Evolutionary conservation across 176 grass and related monocot species (phyloP).

Genomic region (Oryza meyeriana): DNA sequence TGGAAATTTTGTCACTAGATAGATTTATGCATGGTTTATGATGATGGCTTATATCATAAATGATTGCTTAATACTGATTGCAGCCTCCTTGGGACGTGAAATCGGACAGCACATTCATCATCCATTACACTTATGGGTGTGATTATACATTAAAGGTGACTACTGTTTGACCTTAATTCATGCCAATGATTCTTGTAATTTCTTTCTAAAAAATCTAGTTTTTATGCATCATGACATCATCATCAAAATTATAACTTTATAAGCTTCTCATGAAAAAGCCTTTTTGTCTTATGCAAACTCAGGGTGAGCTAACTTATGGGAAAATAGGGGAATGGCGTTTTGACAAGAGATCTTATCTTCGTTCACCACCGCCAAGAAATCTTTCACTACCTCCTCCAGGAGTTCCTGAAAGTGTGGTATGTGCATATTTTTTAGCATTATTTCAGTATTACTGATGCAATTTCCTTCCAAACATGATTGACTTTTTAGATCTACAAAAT

Average conservation of each 20-base stretch:
- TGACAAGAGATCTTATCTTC: constrained; percentile 94
- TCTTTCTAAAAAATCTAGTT: constrained; percentile 29
- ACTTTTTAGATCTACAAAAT: neutral
- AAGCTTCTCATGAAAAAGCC: neutral
- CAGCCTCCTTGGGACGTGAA: constrained; percentile 88
- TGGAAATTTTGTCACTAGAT: constrained; percentile 28
- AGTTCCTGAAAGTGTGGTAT: constrained; percentile 99
- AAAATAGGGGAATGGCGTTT: constrained; percentile 92
- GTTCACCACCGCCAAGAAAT: constrained; percentile 82
- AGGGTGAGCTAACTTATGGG: constrained; percentile 92
- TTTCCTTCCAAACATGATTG: neutral
- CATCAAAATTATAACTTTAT: neutral
- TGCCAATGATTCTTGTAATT: constrained; percentile 1
- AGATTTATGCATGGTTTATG: constrained; percentile 6
- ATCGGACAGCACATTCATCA: constrained; percentile 61
- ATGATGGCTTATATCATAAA: constrained; percentile 26
- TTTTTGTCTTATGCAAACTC: constrained; percentile 27
- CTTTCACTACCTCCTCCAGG: constrained; percentile 81
- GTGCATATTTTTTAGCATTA: constrained; percentile 12
- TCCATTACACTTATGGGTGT: constrained; percentile 95
- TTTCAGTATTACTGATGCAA: neutral
- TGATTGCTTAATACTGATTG: constrained; percentile 39
- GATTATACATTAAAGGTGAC: constrained; percentile 84
- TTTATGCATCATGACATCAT: neutral
- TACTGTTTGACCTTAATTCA: constrained; percentile 9